Evolutionary conservation across 1,284 basidiomycete genomes (phyloP).

Genomic region (Microbotryum silenes-acaulis): DNA sequence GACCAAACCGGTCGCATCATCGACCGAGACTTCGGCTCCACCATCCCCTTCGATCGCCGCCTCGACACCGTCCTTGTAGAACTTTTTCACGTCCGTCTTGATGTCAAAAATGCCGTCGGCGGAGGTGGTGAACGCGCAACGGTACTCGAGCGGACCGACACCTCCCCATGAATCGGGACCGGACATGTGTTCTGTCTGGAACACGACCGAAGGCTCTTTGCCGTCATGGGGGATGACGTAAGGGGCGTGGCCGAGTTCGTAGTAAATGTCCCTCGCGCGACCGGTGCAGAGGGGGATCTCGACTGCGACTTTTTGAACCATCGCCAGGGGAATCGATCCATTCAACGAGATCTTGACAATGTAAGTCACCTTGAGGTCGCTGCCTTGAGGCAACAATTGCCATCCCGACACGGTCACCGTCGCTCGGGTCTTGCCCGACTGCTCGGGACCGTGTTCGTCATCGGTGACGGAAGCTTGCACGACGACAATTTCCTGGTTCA

Average conservation of each 20-base stretch:
- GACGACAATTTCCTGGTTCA: slow-evolving; percentile 8
- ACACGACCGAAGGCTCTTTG: slow-evolving; percentile 9
- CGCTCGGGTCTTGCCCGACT: slow-evolving; percentile 23
- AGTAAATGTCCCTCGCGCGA: slow-evolving; percentile 6
- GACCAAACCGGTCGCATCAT: slow-evolving; percentile 14
- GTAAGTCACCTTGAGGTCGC: slow-evolving; percentile 19
- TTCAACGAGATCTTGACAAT: slow-evolving; percentile 26
- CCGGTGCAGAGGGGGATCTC: slow-evolving; percentile 24
- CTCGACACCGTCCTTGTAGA: slow-evolving; percentile 14
- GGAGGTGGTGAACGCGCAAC: slow-evolving; percentile 15
- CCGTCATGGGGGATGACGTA: slow-evolving; percentile 8
- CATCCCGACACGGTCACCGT: slow-evolving; percentile 22
- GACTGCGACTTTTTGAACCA: slow-evolving; percentile 19
- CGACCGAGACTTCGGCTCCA: slow-evolving; percentile 5
- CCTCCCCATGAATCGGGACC: slow-evolving; percentile 3
- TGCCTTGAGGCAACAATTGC: slow-evolving; percentile 12
- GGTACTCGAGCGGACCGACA: slow-evolving; percentile 12
- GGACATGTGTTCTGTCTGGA: slow-evolving; percentile 22
- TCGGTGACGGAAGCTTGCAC: slow-evolving; percentile 22
- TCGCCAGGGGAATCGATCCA: slow-evolving; percentile 15
- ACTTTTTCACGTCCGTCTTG: slow-evolving; percentile 12
- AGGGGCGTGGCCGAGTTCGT: slow-evolving; percentile 25
- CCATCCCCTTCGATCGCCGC: slow-evolving; percentile 9
- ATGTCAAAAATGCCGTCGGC: slow-evolving; percentile 15
- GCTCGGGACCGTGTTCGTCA: slow-evolving; percentile 12